Conservation (phyloP, 768 basidiomycete species). For the Termitomyces sp. region DNA sequence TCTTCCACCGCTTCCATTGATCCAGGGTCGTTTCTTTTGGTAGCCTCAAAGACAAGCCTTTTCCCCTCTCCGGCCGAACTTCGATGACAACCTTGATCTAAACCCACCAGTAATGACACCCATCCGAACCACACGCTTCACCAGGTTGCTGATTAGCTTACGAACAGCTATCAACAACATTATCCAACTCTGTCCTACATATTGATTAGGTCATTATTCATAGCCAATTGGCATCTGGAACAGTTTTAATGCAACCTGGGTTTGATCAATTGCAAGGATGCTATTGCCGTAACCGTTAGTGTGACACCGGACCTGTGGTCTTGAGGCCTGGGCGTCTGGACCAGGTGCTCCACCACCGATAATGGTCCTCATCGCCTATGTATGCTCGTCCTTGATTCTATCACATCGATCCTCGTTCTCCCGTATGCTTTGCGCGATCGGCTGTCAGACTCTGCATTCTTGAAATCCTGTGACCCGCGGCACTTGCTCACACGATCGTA, state of each 20-base stretch:
- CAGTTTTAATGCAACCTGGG: background rate
- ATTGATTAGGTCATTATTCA: background rate
- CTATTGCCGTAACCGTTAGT: conserved; percentile 1
- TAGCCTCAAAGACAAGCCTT: conserved; percentile 14
- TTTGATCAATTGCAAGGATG: background rate
- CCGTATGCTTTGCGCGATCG: background rate
- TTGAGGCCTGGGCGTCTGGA: background rate
- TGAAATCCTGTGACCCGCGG: conserved; percentile 1
- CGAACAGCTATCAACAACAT: background rate
- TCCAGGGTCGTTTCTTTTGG: conserved; percentile 21
- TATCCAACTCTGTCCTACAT: background rate
- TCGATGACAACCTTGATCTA: conserved; percentile 28
- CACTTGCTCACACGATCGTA: conserved; percentile 2
- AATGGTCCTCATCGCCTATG: background rate
- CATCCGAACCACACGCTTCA: conserved; percentile 15
- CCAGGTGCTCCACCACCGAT: background rate
- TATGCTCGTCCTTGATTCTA: background rate
- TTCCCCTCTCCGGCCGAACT: conserved; percentile 13
- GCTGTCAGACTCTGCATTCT: conserved; percentile 7
- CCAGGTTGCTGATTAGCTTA: conserved; percentile 11
- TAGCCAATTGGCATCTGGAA: background rate
- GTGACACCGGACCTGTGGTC: background rate
- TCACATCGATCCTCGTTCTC: background rate
- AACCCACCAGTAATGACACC: conserved; percentile 14
- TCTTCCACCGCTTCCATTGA: conserved; percentile 1